phyloP scores from a whole-genome alignment of 2,329 filamentous ascomycete species.

The Trichoderma breve region DNA sequence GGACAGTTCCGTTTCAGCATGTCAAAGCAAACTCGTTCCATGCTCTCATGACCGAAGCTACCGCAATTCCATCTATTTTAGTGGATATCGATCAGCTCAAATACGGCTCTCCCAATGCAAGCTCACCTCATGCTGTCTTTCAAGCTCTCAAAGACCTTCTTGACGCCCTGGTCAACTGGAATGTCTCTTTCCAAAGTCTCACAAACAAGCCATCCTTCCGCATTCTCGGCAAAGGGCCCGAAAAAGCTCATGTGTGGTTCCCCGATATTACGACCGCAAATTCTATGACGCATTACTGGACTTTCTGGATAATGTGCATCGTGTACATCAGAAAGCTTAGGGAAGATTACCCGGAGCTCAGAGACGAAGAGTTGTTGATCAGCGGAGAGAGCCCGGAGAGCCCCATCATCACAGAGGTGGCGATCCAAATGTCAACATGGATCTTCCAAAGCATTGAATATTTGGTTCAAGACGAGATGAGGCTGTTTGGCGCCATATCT shows the following conservation, averaged over 20 bases:
- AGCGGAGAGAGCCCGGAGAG: slow-evolving; percentile 14
- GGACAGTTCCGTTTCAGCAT: slow-evolving; percentile 31
- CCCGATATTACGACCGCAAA: slow-evolving; percentile 38
- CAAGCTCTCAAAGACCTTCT: not conserved
- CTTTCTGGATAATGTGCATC: slow-evolving; percentile 38
- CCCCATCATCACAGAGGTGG: slow-evolving; percentile 10
- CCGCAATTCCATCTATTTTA: slow-evolving; percentile 31
- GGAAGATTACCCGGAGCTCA: slow-evolving; percentile 1
- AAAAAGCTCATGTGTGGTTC: slow-evolving; percentile 29
- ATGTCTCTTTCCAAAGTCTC: not conserved
- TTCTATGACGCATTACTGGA: slow-evolving; percentile 38
- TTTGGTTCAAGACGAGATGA: slow-evolving; percentile 39
- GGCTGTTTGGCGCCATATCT: slow-evolving; percentile 39
- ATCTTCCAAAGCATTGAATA: slow-evolving; percentile 39
- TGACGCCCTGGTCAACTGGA: not conserved
- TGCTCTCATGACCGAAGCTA: slow-evolving; percentile 31
- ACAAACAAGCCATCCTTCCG: slow-evolving; percentile 14
- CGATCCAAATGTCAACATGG: slow-evolving; percentile 25
- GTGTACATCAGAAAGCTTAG: slow-evolving; percentile 26
- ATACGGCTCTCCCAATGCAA: not conserved
- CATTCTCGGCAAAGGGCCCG: not conserved
- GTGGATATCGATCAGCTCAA: slow-evolving; percentile 24
- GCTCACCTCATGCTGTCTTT: not conserved
- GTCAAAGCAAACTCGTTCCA: slow-evolving; percentile 33
- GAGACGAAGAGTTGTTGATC: not conserved